Evolutionary conservation across 2,329 filamentous ascomycete species (phyloP).

Genomic region (Endoconidiophora laricicola): DNA sequence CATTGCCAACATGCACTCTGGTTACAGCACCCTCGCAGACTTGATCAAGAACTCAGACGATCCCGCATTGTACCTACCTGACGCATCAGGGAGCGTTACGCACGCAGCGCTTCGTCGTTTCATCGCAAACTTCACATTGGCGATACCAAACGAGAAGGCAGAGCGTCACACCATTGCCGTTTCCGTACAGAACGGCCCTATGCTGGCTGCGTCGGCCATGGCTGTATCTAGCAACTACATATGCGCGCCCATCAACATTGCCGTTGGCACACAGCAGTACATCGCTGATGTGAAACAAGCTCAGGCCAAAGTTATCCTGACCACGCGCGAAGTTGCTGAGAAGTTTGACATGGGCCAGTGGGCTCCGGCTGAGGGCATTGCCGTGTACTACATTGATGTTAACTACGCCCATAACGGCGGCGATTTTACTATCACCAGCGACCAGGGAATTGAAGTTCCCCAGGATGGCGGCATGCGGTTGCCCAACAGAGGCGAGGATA

Average conservation of each 20-base stretch:
- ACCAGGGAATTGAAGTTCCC: slow-evolving; percentile 10
- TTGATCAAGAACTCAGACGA: slow-evolving; percentile 18
- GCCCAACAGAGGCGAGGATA: slow-evolving; percentile 29
- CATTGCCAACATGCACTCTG: slow-evolving; percentile 18
- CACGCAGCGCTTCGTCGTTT: slow-evolving; percentile 20
- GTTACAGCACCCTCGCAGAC: slow-evolving; percentile 25
- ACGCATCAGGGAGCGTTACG: slow-evolving; percentile 18
- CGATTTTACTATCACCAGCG: slow-evolving; percentile 18
- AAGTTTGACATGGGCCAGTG: slow-evolving; percentile 23
- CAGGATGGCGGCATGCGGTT: slow-evolving; percentile 5
- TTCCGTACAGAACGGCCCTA: slow-evolving; percentile 35
- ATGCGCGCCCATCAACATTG: slow-evolving; percentile 34
- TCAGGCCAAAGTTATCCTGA: slow-evolving; percentile 29
- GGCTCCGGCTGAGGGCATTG: slow-evolving; percentile 20
- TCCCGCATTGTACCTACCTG: slow-evolving; percentile 19
- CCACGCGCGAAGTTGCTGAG: slow-evolving; percentile 24
- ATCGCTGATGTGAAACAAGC: slow-evolving; percentile 32
- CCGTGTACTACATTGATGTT: slow-evolving; percentile 25
- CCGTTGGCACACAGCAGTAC: slow-evolving; percentile 32
- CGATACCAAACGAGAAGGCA: slow-evolving; percentile 12
- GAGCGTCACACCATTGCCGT: slow-evolving; percentile 31
- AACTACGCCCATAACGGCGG: slow-evolving; percentile 19
- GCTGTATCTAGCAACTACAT: slow-evolving; percentile 33
- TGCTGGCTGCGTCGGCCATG: slow-evolving; percentile 33
- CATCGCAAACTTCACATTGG: slow-evolving; percentile 20